Evolutionary conservation across 805 yeast species (phyloP), one percentile per base, ranked within the genome.

Genomic region (Pichia heedii): DNA sequence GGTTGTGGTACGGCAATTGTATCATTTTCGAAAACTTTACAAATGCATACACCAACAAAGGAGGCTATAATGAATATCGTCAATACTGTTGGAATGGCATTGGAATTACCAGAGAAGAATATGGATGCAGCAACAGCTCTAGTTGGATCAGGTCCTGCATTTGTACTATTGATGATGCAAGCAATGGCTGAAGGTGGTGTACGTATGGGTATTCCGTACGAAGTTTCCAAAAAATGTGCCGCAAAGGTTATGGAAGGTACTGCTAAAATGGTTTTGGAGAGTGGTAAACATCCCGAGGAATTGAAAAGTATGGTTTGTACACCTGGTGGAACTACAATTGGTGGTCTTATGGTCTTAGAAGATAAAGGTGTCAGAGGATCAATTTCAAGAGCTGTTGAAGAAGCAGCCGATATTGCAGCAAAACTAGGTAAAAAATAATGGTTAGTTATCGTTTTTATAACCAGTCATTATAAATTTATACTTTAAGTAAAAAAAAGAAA

Each of bases 311-410:
- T 80, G 54, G 93, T 93, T 9, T 88, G 96, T 60, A 93, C 98
- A 0, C 98, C 98, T 21, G 98, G 93, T 26, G 98, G 98, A 29
- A 89, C 97, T 40, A 93, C 98, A 4, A 93, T 93, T 60, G 95
- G 95, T 10, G 98, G 98, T 0, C 69, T 93, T 46, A 73, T 90
- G 63, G 86, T 80, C 50, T 79, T 93, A 82, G 98, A 93, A 68
- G 96, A 87, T 52, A 78, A 77, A 39, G 94, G 90, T 40, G 84
- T 93, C 38, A 81, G 96, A 66, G 75, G 86, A 37, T 90, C 87
- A 21, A 83, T 93, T 54, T 77, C 94, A 39, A 74, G 87, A 55
- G 96, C 95, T 33, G 83, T 93, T 22, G 87, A 85, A 62, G 95
- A 87, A 60, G 90, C 97, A 30, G 86, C 97, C n/a, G 73, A 73